Conservation (phyloP, 164 flowering plant genomes). For the Euptelea pleiosperma region DNA sequence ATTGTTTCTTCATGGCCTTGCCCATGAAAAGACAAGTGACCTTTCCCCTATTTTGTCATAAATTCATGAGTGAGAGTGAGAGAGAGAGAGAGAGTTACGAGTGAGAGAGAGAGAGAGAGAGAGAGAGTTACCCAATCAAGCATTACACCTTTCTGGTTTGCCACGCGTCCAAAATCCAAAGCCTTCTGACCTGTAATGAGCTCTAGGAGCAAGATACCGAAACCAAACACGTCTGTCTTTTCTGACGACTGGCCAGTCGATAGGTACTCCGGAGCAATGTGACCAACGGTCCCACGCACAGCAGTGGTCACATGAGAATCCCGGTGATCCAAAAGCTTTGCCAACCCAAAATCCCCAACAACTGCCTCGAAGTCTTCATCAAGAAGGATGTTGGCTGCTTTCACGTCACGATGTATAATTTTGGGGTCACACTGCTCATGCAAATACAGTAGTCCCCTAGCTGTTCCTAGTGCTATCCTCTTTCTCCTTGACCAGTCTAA, state of each 20-base stretch:
- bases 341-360: slow-evolving; percentile 89
- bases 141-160: slow-evolving; percentile 59
- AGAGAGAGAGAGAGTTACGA: too few species aligned
- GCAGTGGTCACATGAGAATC: slow-evolving; percentile 92
- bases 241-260: slow-evolving; percentile 88
- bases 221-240: slow-evolving; percentile 86
- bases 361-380: slow-evolving; percentile 88
- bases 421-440: slow-evolving; percentile 90
- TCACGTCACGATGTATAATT: slow-evolving; percentile 87
- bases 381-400: slow-evolving; percentile 82
- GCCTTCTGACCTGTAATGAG: slow-evolving; percentile 82
- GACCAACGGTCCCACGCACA: slow-evolving; percentile 89
- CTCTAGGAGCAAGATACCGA: slow-evolving; percentile 80
- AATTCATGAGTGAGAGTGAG: too few species aligned
- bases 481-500: slow-evolving; percentile 76
- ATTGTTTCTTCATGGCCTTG: too few species aligned
- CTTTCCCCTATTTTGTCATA: too few species aligned
- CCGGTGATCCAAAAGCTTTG: slow-evolving; percentile 79
- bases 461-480: slow-evolving; percentile 75
- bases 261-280: slow-evolving; percentile 85
- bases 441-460: slow-evolving; percentile 73
- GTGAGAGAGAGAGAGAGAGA: background rate
- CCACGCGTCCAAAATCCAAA: slow-evolving; percentile 65
- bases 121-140: slow-evolving; percentile 45
- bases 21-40: too few species aligned